Conservation (phyloP, 176 grass and related monocot genomes). For the Oryza coarctata region DNA sequence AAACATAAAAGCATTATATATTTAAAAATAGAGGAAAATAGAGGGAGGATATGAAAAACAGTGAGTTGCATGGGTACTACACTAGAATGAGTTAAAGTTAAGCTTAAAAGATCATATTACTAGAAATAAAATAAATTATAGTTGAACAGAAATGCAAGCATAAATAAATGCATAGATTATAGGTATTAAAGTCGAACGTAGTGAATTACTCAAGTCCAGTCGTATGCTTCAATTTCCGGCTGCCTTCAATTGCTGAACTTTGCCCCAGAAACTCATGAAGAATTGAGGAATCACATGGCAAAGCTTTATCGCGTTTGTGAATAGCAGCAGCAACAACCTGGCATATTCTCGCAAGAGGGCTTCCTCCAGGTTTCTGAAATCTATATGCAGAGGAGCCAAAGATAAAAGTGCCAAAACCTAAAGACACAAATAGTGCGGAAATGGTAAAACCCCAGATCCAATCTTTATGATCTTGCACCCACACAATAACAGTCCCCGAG, state of each 20-base stretch:
- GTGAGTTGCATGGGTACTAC: neutral
- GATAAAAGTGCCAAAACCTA: constrained; percentile 61
- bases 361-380: constrained; percentile 83
- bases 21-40: too few species aligned
- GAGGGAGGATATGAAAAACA: neutral
- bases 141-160: constrained; percentile 1
- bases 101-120: neutral
- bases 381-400: constrained; percentile 67
- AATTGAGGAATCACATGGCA: constrained; percentile 59
- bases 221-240: constrained; percentile 48
- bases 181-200: neutral
- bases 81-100: neutral
- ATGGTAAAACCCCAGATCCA: constrained; percentile 74
- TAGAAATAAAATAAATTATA: constrained; percentile 5
- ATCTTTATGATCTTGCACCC: constrained; percentile 71
- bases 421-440: constrained; percentile 54
- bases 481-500: constrained; percentile 67
- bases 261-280: constrained; percentile 70
- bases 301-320: constrained; percentile 49
- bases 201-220: constrained; percentile 45
- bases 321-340: constrained; percentile 62
- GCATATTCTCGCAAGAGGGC: constrained; percentile 66
- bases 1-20: too few species aligned
- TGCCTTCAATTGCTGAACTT: constrained; percentile 55
- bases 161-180: neutral